phyloP scores from a whole-genome alignment of 2,329 filamentous ascomycete genomes.

The Xylariaceae sp. region DNA sequence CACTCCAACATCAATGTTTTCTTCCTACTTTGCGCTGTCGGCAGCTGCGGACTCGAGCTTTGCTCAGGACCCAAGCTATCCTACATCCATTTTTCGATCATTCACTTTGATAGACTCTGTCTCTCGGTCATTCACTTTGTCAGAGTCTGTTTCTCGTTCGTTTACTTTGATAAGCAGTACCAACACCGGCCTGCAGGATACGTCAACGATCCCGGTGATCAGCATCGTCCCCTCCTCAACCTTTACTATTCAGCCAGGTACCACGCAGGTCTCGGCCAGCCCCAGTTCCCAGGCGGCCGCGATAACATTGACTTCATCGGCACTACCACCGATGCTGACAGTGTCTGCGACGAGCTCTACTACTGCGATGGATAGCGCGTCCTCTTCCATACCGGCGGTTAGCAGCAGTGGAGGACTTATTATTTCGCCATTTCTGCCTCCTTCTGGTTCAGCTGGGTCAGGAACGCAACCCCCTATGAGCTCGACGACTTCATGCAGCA shows the following conservation, averaged over 20 bases:
- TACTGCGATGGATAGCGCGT: not conserved
- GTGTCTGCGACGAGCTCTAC: conserved; percentile 8
- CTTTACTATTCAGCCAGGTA: not conserved
- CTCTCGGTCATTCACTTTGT: conserved; percentile 22
- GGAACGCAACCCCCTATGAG: not conserved
- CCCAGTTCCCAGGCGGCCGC: conserved; percentile 1
- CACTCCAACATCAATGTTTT: conserved; percentile 9
- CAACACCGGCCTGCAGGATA: not conserved
- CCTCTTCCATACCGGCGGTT: not conserved
- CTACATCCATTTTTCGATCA: conserved; percentile 21
- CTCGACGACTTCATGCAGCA: conserved; percentile 1
- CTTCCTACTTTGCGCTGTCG: conserved; percentile 9
- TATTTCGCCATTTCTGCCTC: conserved; percentile 6
- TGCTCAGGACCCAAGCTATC: not conserved
- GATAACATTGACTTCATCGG: conserved; percentile 4
- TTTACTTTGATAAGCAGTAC: conserved; percentile 22
- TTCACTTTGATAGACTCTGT: conserved; percentile 19
- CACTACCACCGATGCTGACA: not conserved
- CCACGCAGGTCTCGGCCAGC: not conserved
- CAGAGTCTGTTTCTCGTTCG: conserved; percentile 20
- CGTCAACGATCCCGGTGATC: conserved; percentile 21
- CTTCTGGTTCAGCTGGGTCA: conserved; percentile 2
- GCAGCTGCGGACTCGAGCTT: conserved; percentile 9
- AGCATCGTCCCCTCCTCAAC: conserved; percentile 21
- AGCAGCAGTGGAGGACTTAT: not conserved